Base-by-base conservation (phyloP, 495 filamentous ascomycete genomes). In the Amorphotheca resinae region DNA sequence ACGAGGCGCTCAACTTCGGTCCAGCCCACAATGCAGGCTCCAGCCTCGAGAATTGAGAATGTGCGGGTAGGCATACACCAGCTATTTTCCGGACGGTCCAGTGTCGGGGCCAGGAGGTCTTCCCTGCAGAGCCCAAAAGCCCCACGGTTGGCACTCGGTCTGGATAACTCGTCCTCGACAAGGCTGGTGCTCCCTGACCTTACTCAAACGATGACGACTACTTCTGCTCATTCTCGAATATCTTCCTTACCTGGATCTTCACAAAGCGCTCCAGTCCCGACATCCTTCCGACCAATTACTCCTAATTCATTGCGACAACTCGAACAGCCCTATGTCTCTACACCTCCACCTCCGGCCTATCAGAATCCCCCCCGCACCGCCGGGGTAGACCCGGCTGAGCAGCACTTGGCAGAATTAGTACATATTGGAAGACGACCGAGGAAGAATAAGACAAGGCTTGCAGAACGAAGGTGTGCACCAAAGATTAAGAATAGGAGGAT, bases 401-500 rank as follows among this genome's bases (percentile, higher is more conserved):
- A 51, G 15, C 58, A 53, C 25, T 47, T 68, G 2, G 58, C 57
- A 30, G 49, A 56, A 22, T 30, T 53, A 14, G 58, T 56, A 16
- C 50, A 59, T 16, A 51, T 48, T 22, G 52, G 53, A 23, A 42
- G 52, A 42, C 42, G 48, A 21, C 35, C 48, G 26, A 45, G 49
- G 40, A 42, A 31, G 22, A 21, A 44, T 18, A 54, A 50, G 20
- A 14, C 28, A 5, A 45, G 36, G 31, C 9, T 35, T 25, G 18
- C 4, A n/a, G 31, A 34, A 14, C 25, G 52, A 15, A 34, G 36
- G 32, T 49, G 49, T 50, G 32, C 15, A 14, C 68, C 72, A 14
- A 66, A 66, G 51, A 53, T 79, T 36, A 70, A 64, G 51, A 70
- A 73, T 42, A 55, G 62, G n/a, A 61, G 61, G 28, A 62, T 74